phyloP scores from a whole-genome alignment of 2,329 filamentous ascomycete species.

The Calonectria fujianensis region DNA sequence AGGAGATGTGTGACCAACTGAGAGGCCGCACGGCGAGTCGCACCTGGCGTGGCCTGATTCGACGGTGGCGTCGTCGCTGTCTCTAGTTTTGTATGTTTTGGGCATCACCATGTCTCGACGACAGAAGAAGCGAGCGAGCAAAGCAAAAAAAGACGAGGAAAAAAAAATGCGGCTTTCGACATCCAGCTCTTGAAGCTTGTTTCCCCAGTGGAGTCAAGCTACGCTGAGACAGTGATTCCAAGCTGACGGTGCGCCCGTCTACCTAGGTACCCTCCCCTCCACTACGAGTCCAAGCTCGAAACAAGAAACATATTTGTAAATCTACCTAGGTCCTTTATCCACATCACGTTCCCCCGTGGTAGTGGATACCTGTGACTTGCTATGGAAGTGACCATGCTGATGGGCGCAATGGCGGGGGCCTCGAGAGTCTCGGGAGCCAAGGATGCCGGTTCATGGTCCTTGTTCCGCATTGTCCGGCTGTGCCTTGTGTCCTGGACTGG shows the following conservation, averaged over 20 bases:
- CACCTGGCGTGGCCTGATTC: constrained; percentile 38
- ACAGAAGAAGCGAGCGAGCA: constrained; percentile 12
- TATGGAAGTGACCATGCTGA: constrained; percentile 30
- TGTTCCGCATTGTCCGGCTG: constrained; percentile 16
- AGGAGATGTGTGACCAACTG: constrained; percentile 35
- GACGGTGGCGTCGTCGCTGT: constrained; percentile 22
- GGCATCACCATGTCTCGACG: constrained; percentile 21
- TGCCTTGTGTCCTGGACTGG: constrained; percentile 20
- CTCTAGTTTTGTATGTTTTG: constrained; percentile 26
- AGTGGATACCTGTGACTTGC: constrained; percentile 33
- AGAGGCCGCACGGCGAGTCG: constrained; percentile 19
- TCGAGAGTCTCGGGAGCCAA: constrained; percentile 36
- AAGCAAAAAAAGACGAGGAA: constrained; percentile 1
- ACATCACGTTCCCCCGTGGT: constrained; percentile 25
- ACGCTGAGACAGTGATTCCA: constrained; percentile 26
- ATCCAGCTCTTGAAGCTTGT: constrained; percentile 14
- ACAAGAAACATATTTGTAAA: constrained; percentile 34
- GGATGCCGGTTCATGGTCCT: constrained; percentile 35
- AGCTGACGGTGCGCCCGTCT: constrained; percentile 22
- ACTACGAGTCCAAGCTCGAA: constrained; percentile 5
- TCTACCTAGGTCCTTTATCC: constrained; percentile 31
- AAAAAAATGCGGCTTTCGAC: constrained; percentile 12
- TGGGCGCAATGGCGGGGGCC: constrained; percentile 34
- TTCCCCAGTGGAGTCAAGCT: constrained; percentile 2
- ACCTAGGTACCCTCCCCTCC: constrained; percentile 15